Conservation (phyloP, 2,329 filamentous ascomycete species). For the Colletotrichum zoysiae region DNA sequence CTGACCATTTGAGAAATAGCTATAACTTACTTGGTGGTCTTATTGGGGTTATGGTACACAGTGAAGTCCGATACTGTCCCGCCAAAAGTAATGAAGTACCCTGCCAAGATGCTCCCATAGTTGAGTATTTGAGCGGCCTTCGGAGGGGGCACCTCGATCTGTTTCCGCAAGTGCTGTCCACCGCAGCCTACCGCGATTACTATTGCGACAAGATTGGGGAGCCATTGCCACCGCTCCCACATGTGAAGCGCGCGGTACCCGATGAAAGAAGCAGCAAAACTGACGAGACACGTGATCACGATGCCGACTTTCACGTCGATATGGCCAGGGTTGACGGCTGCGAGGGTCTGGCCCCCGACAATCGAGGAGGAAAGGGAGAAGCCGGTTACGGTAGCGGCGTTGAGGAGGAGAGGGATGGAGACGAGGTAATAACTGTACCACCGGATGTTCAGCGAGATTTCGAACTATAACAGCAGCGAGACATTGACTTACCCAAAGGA, state of each 20-base stretch:
- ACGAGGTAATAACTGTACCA: constrained; percentile 61
- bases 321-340: constrained; percentile 57
- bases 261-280: constrained; percentile 66
- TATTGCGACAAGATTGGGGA: constrained; percentile 65
- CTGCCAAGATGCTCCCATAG: constrained; percentile 62
- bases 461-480: neutral
- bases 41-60: constrained; percentile 64
- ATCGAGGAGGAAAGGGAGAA: constrained; percentile 69
- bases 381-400: constrained; percentile 68
- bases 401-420: constrained; percentile 64
- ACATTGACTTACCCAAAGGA: constrained; percentile 62
- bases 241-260: constrained; percentile 67
- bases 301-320: constrained; percentile 68
- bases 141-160: constrained; percentile 56
- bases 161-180: constrained; percentile 61
- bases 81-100: constrained; percentile 68
- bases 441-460: constrained; percentile 9
- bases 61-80: constrained; percentile 69
- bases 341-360: constrained; percentile 66
- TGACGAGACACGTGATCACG: constrained; percentile 65
- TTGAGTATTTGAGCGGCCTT: constrained; percentile 56
- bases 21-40: constrained; percentile 53
- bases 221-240: constrained; percentile 69
- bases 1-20: neutral
- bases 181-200: constrained; percentile 66